Base-by-base conservation (phyloP, 2,329 filamentous ascomycete genomes). In the Neonectria neomacrospora region DNA sequence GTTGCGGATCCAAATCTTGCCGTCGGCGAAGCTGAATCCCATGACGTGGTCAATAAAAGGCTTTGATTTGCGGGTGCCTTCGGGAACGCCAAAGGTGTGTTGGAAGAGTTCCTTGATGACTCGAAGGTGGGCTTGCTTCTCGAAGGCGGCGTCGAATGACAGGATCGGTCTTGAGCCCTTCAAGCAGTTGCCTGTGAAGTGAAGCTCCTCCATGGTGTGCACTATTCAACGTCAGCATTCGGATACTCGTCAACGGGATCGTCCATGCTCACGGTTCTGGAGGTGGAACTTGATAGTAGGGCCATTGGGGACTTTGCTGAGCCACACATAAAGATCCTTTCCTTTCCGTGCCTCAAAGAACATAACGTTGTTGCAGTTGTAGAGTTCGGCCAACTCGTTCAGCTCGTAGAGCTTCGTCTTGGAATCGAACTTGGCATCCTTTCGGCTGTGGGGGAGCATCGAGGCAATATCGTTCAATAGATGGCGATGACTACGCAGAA, bases 1-100 rank as follows among this genome's bases (percentile, higher is more conserved):
- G 75, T 95, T 93, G 56, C 96, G 89, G 62, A 97, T 89, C 94
- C 95, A 99, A 74, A 99, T 92, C 82, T 97, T 97, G 74, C 92
- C 93, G 75, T 97, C 95, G 3, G 92, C 92, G 32, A 96, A 83
- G 62, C 91, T 96, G 78, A 99, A 96, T 61, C 90, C 90, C 86
- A 98, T 94, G 67, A 99, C 92, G 73, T 96, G 94, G 77, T 99
- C 96, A 66, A 98, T 86, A 74, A 99, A 99, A 3, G 96, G 96
- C 82, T 99, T 99, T 64, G 92, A 91, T 74, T 96, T 96, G 72
- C 93, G 86, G 23, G 94, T 91, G 22, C 90, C 91, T 73, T 94
- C 91, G 2, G 96, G 96, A 0, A 99, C 96, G 64, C 94, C 94
- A 76, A 99, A 98, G 11, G 91, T 91, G 73, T 97, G 94, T 14